phyloP scores from a whole-genome alignment of 768 basidiomycete genomes.

The Serendipita sp. region DNA sequence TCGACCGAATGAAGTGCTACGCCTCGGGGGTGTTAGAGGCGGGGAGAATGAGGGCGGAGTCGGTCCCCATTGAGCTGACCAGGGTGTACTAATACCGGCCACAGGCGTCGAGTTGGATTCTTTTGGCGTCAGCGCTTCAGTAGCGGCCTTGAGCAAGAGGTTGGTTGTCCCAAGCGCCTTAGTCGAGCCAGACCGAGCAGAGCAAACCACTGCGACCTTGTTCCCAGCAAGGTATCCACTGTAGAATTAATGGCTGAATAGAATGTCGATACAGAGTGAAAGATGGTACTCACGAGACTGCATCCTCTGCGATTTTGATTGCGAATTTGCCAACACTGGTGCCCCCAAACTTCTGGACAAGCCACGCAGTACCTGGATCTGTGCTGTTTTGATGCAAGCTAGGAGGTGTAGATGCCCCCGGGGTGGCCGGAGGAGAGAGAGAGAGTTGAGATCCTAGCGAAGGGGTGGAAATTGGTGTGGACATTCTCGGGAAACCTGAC shows the following conservation, averaged over 20 bases:
- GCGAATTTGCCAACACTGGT: constrained; percentile 86
- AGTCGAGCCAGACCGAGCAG: constrained; percentile 87
- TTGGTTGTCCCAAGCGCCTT: constrained; percentile 95
- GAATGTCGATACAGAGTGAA: neutral
- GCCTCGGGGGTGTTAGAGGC: constrained; percentile 6
- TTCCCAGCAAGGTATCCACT: constrained; percentile 62
- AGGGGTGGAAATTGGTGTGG: constrained; percentile 1
- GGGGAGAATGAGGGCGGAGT: constrained; percentile 10
- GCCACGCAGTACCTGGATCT: constrained; percentile 63
- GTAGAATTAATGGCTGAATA: neutral
- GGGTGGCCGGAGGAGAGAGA: neutral
- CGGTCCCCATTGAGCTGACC: constrained; percentile 19
- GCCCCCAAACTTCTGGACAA: constrained; percentile 91
- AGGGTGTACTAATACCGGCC: constrained; percentile 38
- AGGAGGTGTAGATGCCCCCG: constrained; percentile 33
- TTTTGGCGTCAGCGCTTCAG: constrained; percentile 51
- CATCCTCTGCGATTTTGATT: constrained; percentile 63
- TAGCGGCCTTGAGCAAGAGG: constrained; percentile 73
- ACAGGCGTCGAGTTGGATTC: constrained; percentile 19
- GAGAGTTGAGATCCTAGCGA: neutral
- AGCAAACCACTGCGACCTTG: constrained; percentile 87
- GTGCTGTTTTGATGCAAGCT: constrained; percentile 64
- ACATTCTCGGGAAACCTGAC: neutral
- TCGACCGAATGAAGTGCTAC: constrained; percentile 25
- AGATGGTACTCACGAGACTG: constrained; percentile 58